Evolutionary conservation across 306 rosid genomes (phyloP), one percentile per base, ranked within the genome.

Genomic region (Cicer pinnatifidum): DNA sequence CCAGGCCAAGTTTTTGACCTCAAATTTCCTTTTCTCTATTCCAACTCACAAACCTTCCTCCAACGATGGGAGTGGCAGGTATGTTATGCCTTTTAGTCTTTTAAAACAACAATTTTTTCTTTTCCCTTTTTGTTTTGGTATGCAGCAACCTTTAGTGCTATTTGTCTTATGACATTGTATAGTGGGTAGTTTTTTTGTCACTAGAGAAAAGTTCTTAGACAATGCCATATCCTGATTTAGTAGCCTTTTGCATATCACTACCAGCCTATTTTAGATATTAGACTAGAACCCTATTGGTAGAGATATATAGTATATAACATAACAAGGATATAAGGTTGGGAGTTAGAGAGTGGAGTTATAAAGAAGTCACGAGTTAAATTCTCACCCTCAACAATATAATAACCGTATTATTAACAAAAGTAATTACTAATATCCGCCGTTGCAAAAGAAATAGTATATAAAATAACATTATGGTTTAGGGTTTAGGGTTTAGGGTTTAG

Each of bases 1-100:
- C 77, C 96, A 86, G 43, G 66, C 73, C 66, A 80, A 81, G 39
- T 80, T 84, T 73, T 75, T 89, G 80, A 75, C 78, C 76, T 94
- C 97, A 15, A 85, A 85, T 76, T 87, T 94, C 61, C 83, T 91
- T 7, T 84, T 72, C 78, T 87, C 97, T 43, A 67, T 82, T 72
- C 82, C 91, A 23, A 62, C 88, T 19, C 90, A 89, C 37, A 94
- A 83, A 28, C 90, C 97, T 71, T 37, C 50, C 12, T 66, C 77
- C 70, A 16, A 40, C 9, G 19, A 41, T 41, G 52, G 61, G 40
- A 53, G 23, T 75, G 53, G 64, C 70, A 56, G 87, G 94, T 89
- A 82, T 39, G 48, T 44, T 44, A 44, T 44, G 12, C 7, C n/a
- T 69, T 28, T 28, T 28, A 28, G 52, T 41, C n/a, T 47, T 28